A percentile compares a stretch with the other conserved stretches of the same genome.
Evolutionary conservation across 1,284 basidiomycete species (phyloP).

Genomic region (Anthracocystis walkeri): DNA sequence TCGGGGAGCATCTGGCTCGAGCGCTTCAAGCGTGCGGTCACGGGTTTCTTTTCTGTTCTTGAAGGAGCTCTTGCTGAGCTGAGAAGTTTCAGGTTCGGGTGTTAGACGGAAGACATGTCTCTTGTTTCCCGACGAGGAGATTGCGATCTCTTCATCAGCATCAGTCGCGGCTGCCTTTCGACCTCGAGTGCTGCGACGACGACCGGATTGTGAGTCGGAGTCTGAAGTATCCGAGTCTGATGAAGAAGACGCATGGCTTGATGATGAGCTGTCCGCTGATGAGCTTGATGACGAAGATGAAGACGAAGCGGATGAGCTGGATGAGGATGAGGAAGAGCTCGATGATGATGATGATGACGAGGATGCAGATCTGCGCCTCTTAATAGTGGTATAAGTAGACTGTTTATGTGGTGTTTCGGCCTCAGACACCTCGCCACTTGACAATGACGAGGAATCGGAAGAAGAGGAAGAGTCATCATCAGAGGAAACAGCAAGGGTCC

Average conservation of each 20-base stretch:
- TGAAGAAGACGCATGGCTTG: slow-evolving; percentile 6
- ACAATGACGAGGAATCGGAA: slow-evolving; percentile 26
- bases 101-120: slow-evolving; percentile 32
- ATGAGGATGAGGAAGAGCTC: slow-evolving; percentile 26
- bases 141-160: not conserved
- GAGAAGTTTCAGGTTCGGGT: slow-evolving; percentile 17
- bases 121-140: not conserved
- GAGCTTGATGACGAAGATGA: slow-evolving; percentile 10
- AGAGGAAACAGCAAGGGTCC: slow-evolving; percentile 40
- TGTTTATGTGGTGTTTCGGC: not conserved
- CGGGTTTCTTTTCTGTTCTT: slow-evolving; percentile 1
- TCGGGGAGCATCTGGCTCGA: slow-evolving; percentile 7
- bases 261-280: slow-evolving; percentile 12
- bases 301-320: slow-evolving; percentile 9
- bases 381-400: too few species aligned
- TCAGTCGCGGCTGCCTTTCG: not conserved
- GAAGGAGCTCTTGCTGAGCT: not conserved
- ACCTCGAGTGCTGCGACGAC: not conserved
- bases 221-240: slow-evolving; percentile 25
- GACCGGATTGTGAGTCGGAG: not conserved
- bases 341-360: slow-evolving; percentile 9
- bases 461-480: slow-evolving; percentile 42
- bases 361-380: not conserved
- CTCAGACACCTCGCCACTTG: slow-evolving; percentile 19
- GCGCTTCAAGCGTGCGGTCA: not conserved